Conservation (phyloP, 2,329 filamentous ascomycete species). For the Phialocephala sp. region DNA sequence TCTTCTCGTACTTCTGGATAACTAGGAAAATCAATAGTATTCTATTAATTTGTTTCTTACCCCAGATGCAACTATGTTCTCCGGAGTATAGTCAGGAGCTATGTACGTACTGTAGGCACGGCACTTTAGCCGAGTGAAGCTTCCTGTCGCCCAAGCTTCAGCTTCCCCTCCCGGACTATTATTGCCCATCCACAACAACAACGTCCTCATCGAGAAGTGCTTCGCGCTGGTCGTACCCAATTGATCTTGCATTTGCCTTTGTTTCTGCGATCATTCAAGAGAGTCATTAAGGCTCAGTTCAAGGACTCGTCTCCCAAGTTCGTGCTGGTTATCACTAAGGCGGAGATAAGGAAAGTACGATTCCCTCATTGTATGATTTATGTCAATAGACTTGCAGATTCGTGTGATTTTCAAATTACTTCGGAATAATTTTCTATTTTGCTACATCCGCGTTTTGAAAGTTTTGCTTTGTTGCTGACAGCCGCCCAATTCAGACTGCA, state of each 20-base stretch:
- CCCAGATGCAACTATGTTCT: too few relatives aligned
- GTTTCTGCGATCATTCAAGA: neutral
- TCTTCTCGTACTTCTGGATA: neutral
- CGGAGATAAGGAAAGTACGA: neutral
- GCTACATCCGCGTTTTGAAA: neutral
- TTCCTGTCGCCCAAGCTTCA: too few relatives aligned
- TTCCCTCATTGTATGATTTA: too few relatives aligned
- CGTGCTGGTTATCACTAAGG: neutral
- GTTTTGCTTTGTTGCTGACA: slow-evolving; percentile 18
- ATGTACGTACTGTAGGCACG: too few relatives aligned
- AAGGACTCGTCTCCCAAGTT: neutral
- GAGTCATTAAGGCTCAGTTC: neutral
- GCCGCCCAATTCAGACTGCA: slow-evolving; percentile 33
- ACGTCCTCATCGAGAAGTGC: slow-evolving; percentile 25
- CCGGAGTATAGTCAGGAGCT: too few relatives aligned
- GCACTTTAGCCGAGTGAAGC: too few relatives aligned
- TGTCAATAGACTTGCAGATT: neutral
- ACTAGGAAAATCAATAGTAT: too few relatives aligned
- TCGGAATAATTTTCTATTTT: neutral
- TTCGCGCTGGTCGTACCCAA: slow-evolving; percentile 29
- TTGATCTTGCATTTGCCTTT: slow-evolving; percentile 21
- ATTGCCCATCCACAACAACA: slow-evolving; percentile 17
- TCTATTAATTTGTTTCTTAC: too few relatives aligned
- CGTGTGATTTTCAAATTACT: neutral
- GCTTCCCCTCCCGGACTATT: neutral